Evolutionary conservation across 768 basidiomycete species (phyloP), one percentile per base, ranked within the genome.

Genomic region (Serendipita sp.): DNA sequence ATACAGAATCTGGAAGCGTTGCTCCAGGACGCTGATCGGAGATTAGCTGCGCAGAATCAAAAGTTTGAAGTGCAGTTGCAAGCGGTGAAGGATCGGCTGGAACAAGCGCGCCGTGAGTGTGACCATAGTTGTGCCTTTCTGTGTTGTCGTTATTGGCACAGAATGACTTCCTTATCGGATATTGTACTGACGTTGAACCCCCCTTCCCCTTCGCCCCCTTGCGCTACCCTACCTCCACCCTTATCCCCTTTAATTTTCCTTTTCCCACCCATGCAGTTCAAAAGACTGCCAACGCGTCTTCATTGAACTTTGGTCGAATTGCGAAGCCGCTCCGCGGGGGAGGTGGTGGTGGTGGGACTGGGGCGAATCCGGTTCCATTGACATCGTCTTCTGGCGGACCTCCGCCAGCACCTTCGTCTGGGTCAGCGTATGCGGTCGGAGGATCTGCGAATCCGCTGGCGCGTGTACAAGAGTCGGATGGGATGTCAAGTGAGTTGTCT

Each of bases 321-420:
- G 95, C 95, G 34, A 98, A 98, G 75, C 96, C 96, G 28, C 76
- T 99, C 62, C 81, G 95, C 67, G 96, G 95, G 14, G 92, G 91
- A 22, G 94, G 95, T 44, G 92, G 92, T 7, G 66, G 63, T 14
- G 74, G 70, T 3, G 38, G 38, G 38, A 38, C 38, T 38, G 38
- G 38, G 14, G 38, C 7, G 38, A 5, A 38, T 38, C 38, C 38
- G 14, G 38, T 38, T 38, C 14, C 38, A 7, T 38, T 14, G 38
- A 71, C 71, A 34, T 76, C 76, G 42, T 75, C 76, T 20, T 31
- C 24, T 56, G 73, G 74, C 53, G 68, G 75, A 41, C 69, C 79
- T 22, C 72, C 71, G 45, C 70, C 75, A 43, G 68, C 74, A 56
- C 75, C 80, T 65, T 68, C 74, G 44, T 69, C 79, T 63, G 73